Conservation (phyloP, 2,329 filamentous ascomycete species). For the Sclerotinia glacialis region DNA sequence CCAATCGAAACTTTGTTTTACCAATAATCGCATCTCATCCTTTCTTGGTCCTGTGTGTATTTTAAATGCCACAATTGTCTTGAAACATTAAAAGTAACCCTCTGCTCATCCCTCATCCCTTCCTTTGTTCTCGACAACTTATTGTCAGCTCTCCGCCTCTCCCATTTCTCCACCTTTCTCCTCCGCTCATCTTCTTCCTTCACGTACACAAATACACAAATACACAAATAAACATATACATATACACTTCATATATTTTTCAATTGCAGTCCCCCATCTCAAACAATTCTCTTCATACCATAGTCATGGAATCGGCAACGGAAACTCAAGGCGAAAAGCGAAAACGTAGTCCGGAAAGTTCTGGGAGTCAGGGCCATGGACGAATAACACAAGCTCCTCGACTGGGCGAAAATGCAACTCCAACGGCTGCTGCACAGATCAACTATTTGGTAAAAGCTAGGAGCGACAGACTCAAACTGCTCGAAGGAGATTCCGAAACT, state of each 20-base stretch:
- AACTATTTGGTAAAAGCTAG: slow-evolving; percentile 53
- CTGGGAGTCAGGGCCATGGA: slow-evolving; percentile 31
- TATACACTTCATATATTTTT: background rate
- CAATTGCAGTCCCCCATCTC: background rate
- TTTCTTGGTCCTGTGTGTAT: background rate
- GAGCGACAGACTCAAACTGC: slow-evolving; percentile 47
- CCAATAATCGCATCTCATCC: background rate
- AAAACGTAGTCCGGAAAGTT: slow-evolving; percentile 33
- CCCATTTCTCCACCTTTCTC: slow-evolving; percentile 11
- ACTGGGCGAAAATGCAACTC: slow-evolving; percentile 14
- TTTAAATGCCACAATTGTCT: background rate
- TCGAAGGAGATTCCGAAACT: slow-evolving; percentile 60
- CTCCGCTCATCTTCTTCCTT: slow-evolving; percentile 1
- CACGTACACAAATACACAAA: background rate
- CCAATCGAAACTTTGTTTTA: background rate
- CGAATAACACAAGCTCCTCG: slow-evolving; percentile 32
- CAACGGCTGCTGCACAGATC: slow-evolving; percentile 43
- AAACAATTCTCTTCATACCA: background rate
- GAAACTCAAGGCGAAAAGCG: slow-evolving; percentile 28
- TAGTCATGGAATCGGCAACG: background rate
- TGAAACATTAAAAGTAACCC: background rate
- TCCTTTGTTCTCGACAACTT: background rate
- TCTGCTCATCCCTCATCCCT: background rate
- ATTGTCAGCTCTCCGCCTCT: background rate
- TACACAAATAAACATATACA: no score